Evolutionary conservation across 2,329 filamentous ascomycete genomes (phyloP).

Genomic region (Talaromyces sp.): DNA sequence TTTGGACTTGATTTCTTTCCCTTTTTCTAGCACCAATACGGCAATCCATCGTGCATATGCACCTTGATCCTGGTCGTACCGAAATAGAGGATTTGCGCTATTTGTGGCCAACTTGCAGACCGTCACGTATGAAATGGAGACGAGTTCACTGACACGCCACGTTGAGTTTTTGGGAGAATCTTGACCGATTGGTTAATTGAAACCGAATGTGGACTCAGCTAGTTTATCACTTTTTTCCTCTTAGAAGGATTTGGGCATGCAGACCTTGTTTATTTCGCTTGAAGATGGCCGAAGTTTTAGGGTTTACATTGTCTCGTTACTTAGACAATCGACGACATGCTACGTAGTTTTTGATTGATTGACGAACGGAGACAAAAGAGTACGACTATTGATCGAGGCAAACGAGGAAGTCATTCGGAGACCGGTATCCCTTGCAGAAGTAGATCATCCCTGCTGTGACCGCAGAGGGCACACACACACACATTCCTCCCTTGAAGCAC

Average conservation of each 20-base stretch:
- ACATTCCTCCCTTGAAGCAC: neutral
- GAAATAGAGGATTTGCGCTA: neutral
- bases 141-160: neutral
- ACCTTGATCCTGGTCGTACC: neutral
- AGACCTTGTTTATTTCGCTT: neutral
- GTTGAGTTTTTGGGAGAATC: neutral
- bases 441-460: constrained; percentile 2
- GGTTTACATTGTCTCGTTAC: neutral
- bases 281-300: neutral
- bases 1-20: neutral
- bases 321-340: neutral
- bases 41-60: neutral
- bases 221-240: neutral
- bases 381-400: neutral
- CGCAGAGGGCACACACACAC: neutral
- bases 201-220: neutral
- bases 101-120: neutral
- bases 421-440: constrained; percentile 8
- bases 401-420: neutral
- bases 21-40: neutral
- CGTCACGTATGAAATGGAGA: neutral
- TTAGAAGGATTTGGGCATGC: neutral
- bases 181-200: neutral
- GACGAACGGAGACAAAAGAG: neutral
- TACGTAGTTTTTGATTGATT: neutral